Conservation (phyloP, 1,284 basidiomycete genomes). For the Fomes fomentarius region DNA sequence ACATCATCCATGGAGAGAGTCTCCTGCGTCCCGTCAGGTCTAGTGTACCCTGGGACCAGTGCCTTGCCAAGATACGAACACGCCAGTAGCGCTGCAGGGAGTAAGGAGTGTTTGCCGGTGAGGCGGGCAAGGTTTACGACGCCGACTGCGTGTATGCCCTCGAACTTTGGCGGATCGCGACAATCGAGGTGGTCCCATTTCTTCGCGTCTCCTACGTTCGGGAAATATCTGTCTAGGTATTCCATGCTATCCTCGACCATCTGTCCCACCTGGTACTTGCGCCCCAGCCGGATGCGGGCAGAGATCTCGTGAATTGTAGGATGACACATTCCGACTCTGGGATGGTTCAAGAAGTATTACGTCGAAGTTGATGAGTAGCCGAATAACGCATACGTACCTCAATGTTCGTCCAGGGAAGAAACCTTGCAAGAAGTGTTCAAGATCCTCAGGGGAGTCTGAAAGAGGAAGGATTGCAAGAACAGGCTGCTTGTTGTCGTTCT, state of each 20-base stretch:
- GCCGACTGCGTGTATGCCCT: not conserved
- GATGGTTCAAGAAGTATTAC: too few species aligned
- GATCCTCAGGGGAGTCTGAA: too few species aligned
- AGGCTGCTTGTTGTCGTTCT: too few species aligned
- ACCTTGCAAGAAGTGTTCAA: not conserved
- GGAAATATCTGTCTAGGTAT: not conserved
- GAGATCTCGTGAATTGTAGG: not conserved
- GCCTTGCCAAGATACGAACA: not conserved
- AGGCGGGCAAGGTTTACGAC: slow-evolving; percentile 5
- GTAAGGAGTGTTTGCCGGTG: not conserved
- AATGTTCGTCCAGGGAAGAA: not conserved
- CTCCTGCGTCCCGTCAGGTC: slow-evolving; percentile 5
- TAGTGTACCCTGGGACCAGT: not conserved
- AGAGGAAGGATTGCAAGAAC: too few species aligned
- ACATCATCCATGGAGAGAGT: not conserved
- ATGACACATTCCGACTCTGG: not conserved
- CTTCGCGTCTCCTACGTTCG: not conserved
- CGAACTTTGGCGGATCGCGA: not conserved
- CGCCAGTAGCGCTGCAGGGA: not conserved
- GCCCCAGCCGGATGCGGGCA: not conserved
- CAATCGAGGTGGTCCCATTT: not conserved
- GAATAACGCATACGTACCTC: not conserved
- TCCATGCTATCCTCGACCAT: not conserved
- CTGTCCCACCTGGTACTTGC: slow-evolving; percentile 4
- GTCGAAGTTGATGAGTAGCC: not conserved